Base-by-base conservation (phyloP, 768 basidiomycete species). In the Rhodotorula sphaerocarpa region DNA sequence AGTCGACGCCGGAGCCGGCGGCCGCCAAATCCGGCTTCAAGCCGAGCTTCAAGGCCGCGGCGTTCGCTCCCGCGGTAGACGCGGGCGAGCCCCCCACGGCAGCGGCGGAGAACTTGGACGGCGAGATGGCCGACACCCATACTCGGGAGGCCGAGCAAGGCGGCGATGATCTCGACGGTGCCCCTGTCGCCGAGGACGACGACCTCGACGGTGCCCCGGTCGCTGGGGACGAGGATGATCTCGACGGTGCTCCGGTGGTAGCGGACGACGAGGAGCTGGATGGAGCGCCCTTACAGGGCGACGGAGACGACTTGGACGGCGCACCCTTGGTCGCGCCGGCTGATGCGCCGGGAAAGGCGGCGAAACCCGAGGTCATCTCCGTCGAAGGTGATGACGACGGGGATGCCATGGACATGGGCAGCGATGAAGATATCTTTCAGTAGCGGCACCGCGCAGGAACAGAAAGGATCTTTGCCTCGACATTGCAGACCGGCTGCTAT, bases 71-170 rank as follows among this genome's bases (percentile, higher is more conserved):
- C 3, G 66, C 60, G 1, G 30, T 23, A 6, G 20, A 10, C 27
- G 30, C 10, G n/a, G 5, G 27, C 15, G 55, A 58, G 48, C 30
- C 50, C 28, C 39, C 53, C 27, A 16, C 31, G 25, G 60, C 65
- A 41, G 12, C 44, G 50, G 39, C 33, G n/a, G 43, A 39, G 1
- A 41, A 50, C 43, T 30, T 51, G 2, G 79, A 77, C 51, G 79
- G 81, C 61, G 72, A 81, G 33, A 83, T 83, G 52, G 84, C 83
- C 18, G 77, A 78, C 63, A 78, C 80, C 5, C 74, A 72, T 61
- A 31, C 21, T 30, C 70, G 48, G 23, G 58, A 51, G 39, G 72
- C 70, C 47, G 30, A 50, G 57, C 66, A 68, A 4, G 65, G 72
- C 46, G 46, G 5, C 11, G 46, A 47, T 10, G 27, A 47, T 12